Base-by-base conservation (phyloP, 23 red algal species). In the Gracilaria domingensis region DNA sequence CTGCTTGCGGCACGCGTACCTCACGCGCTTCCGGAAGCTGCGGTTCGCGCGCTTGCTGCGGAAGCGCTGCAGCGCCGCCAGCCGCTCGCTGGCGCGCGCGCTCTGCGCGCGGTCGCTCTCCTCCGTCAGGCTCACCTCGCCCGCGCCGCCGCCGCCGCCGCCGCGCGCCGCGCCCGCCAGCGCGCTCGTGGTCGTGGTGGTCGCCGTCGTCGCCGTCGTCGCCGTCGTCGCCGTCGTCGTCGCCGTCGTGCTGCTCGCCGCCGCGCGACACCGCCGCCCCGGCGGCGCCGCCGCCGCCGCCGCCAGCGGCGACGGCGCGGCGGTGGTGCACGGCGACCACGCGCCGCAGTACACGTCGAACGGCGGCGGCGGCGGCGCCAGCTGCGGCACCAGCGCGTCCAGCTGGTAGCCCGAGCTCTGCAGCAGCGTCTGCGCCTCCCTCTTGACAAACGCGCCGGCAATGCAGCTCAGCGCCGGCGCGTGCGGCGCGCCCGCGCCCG, bases 1-100 rank as follows among this genome's bases (percentile, higher is more conserved):
- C 26, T 87, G 74, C 72, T 96, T 96, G 18, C 95, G 81, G 39
- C 84, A 88, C 29, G 79, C 89, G 57, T 96, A 96, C 16, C 84
- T 33, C 74, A 96, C 90, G 49, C 83, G 86, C 73, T 96, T 96
- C 12, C 69, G 49, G 50, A 91, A 92, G 30, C 50, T 80, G 6
- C 94, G 45, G 28, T 88, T 83, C 14, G 79, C 86, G 26, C 85
- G 56, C 79, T 95, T 95, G 53, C 80, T 62, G 14, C 84, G 79
- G 72, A 92, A 95, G 30, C 94, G 87, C 38, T 79, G 57, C 75
- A 95, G 35, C 20, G 94, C 94, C 23, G 53, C 86, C 33, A 40
- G 37, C 21, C 94, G 94, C 7, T 86, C 28, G 17, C 35, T 9
- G 36, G 28, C 35, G 28, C 66, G 28, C 42, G 30, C 39, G 17